These are phyloP conservation scores for Prunus kanzakura DNA, from an alignment of 306 rosid genomes.

Conservation along the genomic window DNA sequence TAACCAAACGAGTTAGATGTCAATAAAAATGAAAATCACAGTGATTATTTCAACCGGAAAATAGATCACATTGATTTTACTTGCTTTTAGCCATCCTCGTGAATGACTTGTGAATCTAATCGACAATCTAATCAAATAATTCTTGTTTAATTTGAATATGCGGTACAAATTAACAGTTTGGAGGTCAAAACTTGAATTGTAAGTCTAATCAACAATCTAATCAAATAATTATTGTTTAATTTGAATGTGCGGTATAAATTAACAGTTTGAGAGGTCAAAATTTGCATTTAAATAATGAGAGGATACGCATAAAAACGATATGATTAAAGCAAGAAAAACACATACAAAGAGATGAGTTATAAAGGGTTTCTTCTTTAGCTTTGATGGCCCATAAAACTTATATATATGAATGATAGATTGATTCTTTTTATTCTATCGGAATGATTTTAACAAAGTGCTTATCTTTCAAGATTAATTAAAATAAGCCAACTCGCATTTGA, in stretches of 20 bases:
- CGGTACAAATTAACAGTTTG: too few species aligned
- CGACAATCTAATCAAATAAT: too few species aligned
- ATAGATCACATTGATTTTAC: slow-evolving; percentile 14
- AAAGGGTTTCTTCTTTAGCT: slow-evolving; percentile 3
- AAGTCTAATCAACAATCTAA: too few species aligned
- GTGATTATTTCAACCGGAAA: slow-evolving; percentile 12
- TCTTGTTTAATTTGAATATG: too few species aligned
- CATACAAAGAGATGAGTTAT: slow-evolving; percentile 19
- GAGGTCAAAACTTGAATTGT: too few species aligned
- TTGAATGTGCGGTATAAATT: not conserved
- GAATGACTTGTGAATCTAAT: too few species aligned
- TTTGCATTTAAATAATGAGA: not conserved
- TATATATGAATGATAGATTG: slow-evolving; percentile 4
- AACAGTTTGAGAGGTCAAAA: not conserved
- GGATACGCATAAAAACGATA: slow-evolving; percentile 11
- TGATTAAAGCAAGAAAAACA: not conserved
- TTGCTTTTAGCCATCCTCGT: not conserved
- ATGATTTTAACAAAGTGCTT: slow-evolving; percentile 38
- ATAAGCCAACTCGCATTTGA: slow-evolving; percentile 41
- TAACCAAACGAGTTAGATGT: slow-evolving; percentile 10
- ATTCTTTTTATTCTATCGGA: slow-evolving; percentile 8
- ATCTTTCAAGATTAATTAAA: slow-evolving; percentile 29
- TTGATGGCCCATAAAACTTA: slow-evolving; percentile 4
- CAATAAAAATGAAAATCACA: slow-evolving; percentile 18
- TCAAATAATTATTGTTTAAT: not conserved